Evolutionary conservation across 2,329 filamentous ascomycete genomes (phyloP).

Genomic region (Pseudogymnoascus sp.): DNA sequence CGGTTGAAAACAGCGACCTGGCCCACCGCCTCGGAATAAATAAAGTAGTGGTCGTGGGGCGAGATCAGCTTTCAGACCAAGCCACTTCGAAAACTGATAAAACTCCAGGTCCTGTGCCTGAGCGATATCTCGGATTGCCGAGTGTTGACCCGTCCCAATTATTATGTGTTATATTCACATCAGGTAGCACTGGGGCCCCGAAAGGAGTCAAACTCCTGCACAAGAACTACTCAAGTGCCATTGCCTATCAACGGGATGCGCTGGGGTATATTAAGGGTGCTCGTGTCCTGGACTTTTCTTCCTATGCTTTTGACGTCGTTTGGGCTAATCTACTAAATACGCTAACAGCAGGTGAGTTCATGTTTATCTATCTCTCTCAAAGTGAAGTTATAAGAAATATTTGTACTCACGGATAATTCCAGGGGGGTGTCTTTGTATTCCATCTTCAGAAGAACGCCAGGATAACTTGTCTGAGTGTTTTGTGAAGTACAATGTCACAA

Average conservation of each 20-base stretch:
- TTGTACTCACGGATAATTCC: background rate
- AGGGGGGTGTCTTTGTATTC: constrained; percentile 16
- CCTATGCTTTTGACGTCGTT: constrained; percentile 17
- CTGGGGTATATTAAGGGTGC: background rate
- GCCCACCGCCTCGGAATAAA: background rate
- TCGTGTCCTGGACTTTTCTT: constrained; percentile 12
- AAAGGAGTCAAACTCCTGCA: constrained; percentile 13
- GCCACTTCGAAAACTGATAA: background rate
- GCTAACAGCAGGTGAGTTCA: background rate
- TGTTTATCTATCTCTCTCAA: background rate
- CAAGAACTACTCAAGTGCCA: background rate
- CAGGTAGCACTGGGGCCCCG: constrained; percentile 15
- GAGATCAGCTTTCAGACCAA: background rate
- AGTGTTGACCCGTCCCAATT: background rate
- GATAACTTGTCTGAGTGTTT: constrained; percentile 15
- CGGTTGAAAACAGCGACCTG: background rate
- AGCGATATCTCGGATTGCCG: background rate
- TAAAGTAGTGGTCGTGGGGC: background rate
- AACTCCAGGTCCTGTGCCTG: background rate
- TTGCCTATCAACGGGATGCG: background rate
- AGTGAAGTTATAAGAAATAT: background rate
- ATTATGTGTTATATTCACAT: constrained; percentile 12
- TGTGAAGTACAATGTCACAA: constrained; percentile 14
- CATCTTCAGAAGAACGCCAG: constrained; percentile 16
- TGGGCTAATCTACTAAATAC: constrained; percentile 15